Evolutionary conservation across 164 flowering plant species (phyloP).

Genomic region (Chimonanthus praecox): DNA sequence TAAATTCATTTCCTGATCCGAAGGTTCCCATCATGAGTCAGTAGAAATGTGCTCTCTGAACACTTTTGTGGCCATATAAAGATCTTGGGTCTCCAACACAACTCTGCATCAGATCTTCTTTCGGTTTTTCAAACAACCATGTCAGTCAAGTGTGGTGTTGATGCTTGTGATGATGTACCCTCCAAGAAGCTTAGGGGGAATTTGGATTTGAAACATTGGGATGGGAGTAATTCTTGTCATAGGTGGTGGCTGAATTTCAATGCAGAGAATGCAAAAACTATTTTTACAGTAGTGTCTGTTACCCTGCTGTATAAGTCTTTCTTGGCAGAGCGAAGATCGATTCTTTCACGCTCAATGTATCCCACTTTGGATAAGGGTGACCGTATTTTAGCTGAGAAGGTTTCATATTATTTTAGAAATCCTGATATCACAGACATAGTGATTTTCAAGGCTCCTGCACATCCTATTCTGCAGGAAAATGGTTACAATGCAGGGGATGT

Average conservation of each 20-base stretch:
- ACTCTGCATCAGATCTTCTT: conserved; percentile 20
- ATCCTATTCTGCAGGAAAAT: conserved; percentile 55
- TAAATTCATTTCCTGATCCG: too few species aligned
- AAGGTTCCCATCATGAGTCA: too few species aligned
- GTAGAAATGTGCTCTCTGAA: too few species aligned
- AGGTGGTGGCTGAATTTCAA: conserved; percentile 31
- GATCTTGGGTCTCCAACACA: too few species aligned
- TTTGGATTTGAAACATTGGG: background rate
- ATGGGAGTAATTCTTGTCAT: conserved; percentile 34
- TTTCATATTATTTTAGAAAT: conserved; percentile 70
- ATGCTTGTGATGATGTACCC: conserved; percentile 34
- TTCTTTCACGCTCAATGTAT: conserved; percentile 81
- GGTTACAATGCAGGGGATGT: conserved; percentile 70
- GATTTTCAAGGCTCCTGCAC: conserved; percentile 71
- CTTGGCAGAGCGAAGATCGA: conserved; percentile 89
- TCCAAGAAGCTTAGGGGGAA: conserved; percentile 13
- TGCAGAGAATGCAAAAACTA: conserved; percentile 74
- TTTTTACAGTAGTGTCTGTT: conserved; percentile 73
- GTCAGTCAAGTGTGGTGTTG: conserved; percentile 50
- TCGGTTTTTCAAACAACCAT: conserved; percentile 28
- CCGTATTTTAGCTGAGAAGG: conserved; percentile 92
- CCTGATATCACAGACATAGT: conserved; percentile 92
- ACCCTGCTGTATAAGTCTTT: conserved; percentile 52
- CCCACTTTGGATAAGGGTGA: conserved; percentile 93
- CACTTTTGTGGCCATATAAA: too few species aligned